Base-by-base conservation (phyloP, 495 filamentous ascomycete genomes). In the Tuber calosporum region DNA sequence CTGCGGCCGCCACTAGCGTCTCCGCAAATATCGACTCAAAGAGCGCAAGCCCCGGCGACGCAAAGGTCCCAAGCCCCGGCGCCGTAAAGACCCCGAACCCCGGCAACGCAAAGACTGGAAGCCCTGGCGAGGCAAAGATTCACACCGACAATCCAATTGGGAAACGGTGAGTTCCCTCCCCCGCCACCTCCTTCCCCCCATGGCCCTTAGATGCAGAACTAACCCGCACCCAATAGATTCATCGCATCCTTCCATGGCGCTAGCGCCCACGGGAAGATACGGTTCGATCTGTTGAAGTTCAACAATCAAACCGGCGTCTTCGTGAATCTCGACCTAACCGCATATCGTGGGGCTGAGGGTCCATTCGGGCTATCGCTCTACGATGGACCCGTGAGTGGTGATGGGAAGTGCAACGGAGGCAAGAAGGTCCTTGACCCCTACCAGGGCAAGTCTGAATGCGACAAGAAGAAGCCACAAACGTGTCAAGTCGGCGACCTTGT, bases 401-500 rank as follows among this genome's bases (percentile, higher is more conserved):
- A 34, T 13, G 26, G 53, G 26, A 62, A 62, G 53, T 58, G 53
- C n/a, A 26, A 58, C 11, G 53, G 53, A 15, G 53, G n/a, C n/a
- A 58, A 58, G n/a, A 58, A 58, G 11, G n/a, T 30, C n/a, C 53
- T 30, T 15, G 53, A 58, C n/a, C 53, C 53, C 53, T 58, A 30
- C 53, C 53, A 58, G 2, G n/a, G 30, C 26, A 58, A 58, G 11
- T 26, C n/a, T 11, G 53, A 58, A 2, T 76, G 74, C n/a, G 71
- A 76, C 36, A 37, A 30, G 11, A 58, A 58, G 40, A 67, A 45
- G 6, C 68, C 74, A 36, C 17, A 17, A 39, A 42, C 71, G 4
- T 76, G 74, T 39, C 71, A 76, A 37, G 48, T 76, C n/a, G 74
- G 74, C 8, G 71, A 76, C 36, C 74, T 73, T 11, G 67, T 68